phyloP scores from a whole-genome alignment of 75 land plant species.

The Adiantum capillusveneris region DNA sequence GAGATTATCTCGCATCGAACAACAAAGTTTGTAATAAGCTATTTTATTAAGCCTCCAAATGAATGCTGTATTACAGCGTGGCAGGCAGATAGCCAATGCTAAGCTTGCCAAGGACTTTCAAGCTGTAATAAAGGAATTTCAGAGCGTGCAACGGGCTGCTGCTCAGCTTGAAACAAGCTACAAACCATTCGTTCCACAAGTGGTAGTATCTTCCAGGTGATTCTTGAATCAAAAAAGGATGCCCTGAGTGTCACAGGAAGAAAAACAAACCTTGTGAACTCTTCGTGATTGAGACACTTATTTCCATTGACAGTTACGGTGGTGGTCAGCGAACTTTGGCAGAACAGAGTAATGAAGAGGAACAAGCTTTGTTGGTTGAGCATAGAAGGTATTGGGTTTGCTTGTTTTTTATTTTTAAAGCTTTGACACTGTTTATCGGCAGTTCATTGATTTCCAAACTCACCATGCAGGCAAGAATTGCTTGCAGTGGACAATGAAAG shows the following conservation, averaged over 20 bases:
- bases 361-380: conserved; percentile 15
- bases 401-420: too few relatives aligned
- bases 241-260: too few relatives aligned
- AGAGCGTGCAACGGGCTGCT: conserved; percentile 71
- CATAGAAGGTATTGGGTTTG: conserved; percentile 23
- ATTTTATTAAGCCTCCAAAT: too few relatives aligned
- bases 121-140: conserved; percentile 70
- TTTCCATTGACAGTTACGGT: conserved; percentile 16
- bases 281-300: too few relatives aligned
- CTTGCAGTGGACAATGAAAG: conserved; percentile 53
- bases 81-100: conserved; percentile 71
- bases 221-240: neutral
- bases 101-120: conserved; percentile 95
- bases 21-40: too few relatives aligned
- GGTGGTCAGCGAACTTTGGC: conserved; percentile 21
- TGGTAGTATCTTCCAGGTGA: conserved; percentile 14
- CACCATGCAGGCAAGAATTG: conserved; percentile 45
- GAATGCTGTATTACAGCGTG: conserved; percentile 34
- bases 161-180: conserved; percentile 76
- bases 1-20: too few relatives aligned
- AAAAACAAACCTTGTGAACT: too few relatives aligned
- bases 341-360: conserved; percentile 20
- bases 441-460: neutral
- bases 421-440: too few relatives aligned
- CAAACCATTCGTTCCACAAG: conserved; percentile 57